phyloP scores from a whole-genome alignment of 163 green algal genomes.

The Scenedesmus sp. region DNA sequence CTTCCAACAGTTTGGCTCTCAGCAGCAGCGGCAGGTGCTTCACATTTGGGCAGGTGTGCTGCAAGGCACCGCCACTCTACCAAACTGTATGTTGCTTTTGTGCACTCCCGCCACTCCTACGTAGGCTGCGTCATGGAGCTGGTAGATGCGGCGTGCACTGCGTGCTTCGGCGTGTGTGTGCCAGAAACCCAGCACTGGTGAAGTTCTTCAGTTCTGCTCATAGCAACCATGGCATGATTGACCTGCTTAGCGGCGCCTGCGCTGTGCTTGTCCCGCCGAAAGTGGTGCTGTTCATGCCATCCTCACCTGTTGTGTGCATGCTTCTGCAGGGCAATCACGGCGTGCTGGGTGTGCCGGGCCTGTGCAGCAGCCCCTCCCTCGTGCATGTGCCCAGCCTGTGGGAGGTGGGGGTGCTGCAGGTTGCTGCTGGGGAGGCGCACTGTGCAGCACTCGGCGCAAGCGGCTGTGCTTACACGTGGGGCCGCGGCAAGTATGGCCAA shows the following conservation, averaged over 20 bases:
- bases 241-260: too few species aligned
- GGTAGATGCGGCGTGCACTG: too few species aligned
- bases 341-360: conserved; percentile 22
- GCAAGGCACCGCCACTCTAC: too few species aligned
- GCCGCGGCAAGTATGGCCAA: conserved; percentile 75
- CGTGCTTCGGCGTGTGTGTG: too few species aligned
- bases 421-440: conserved; percentile 80
- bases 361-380: conserved; percentile 32
- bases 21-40: conserved; percentile 56
- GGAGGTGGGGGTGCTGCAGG: conserved; percentile 69
- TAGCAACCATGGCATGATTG: too few species aligned
- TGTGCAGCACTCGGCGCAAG: conserved; percentile 67
- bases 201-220: too few species aligned
- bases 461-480: conserved; percentile 72
- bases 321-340: conserved; percentile 19
- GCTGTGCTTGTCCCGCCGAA: not conserved
- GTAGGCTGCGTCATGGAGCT: too few species aligned
- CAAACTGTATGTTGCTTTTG: too few species aligned
- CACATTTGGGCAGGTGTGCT: conserved; percentile 60
- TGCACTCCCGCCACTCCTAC: too few species aligned
- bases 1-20: conserved; percentile 61
- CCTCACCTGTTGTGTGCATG: not conserved
- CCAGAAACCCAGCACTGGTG: too few species aligned
- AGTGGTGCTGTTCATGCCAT: not conserved
- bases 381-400: conserved; percentile 53